A percentile compares a stretch with the other conserved stretches of the same genome.
phyloP scores from a whole-genome alignment of 768 basidiomycete genomes.

The Saitozyma podzolica region DNA sequence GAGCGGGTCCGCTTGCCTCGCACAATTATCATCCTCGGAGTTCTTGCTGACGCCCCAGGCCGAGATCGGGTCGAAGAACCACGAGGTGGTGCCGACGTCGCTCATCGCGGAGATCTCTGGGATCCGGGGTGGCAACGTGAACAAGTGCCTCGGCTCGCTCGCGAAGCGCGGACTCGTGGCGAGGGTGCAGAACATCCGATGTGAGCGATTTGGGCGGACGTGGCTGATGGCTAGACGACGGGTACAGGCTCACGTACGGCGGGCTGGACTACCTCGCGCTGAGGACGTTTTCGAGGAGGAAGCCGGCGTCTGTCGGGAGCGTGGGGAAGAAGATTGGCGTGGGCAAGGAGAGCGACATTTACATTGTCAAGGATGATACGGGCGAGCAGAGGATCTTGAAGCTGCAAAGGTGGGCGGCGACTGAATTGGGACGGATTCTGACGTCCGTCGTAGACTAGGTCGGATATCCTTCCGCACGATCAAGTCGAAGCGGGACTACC shows the following conservation, averaged over 20 bases:
- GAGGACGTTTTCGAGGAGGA: slow-evolving; percentile 81
- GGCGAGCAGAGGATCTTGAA: slow-evolving; percentile 88
- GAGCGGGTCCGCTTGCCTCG: slow-evolving; percentile 24
- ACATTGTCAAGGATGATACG: slow-evolving; percentile 65
- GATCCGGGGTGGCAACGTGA: slow-evolving; percentile 87
- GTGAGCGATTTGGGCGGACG: slow-evolving; percentile 56
- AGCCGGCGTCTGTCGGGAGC: slow-evolving; percentile 71
- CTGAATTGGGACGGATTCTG: slow-evolving; percentile 22
- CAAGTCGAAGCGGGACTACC: slow-evolving; percentile 93
- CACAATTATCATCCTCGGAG: too few species aligned
- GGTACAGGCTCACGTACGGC: slow-evolving; percentile 94
- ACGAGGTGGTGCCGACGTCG: slow-evolving; percentile 85
- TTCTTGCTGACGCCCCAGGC: slow-evolving; percentile 59
- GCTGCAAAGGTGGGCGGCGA: slow-evolving; percentile 70
- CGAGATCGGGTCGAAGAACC: slow-evolving; percentile 98
- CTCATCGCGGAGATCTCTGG: slow-evolving; percentile 91
- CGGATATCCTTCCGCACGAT: slow-evolving; percentile 97
- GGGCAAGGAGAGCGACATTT: slow-evolving; percentile 89
- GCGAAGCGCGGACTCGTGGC: slow-evolving; percentile 90
- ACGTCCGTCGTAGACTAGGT: slow-evolving; percentile 66
- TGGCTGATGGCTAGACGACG: slow-evolving; percentile 69
- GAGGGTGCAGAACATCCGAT: slow-evolving; percentile 86
- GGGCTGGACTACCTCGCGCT: slow-evolving; percentile 98
- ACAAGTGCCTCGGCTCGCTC: slow-evolving; percentile 83
- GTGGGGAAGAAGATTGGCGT: slow-evolving; percentile 98